Evolutionary conservation across 1,139 yeast genomes (phyloP).

Genomic region (Yamadazyma buinensis): DNA sequence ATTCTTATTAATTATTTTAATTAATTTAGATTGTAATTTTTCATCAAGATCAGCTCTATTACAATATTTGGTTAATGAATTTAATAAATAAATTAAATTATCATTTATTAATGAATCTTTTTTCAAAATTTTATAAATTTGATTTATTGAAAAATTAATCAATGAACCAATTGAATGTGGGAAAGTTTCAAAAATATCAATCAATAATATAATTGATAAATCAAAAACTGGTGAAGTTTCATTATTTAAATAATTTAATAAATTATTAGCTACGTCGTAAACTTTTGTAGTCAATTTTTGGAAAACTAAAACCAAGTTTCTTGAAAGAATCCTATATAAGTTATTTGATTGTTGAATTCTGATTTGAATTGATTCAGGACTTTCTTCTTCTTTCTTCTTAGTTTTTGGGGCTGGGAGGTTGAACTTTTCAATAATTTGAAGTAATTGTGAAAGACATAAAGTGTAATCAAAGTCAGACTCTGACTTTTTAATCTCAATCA

Average conservation of each 20-base stretch:
- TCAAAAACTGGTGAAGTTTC: constrained; percentile 19
- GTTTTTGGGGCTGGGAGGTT: constrained; percentile 10
- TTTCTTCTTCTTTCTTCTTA: constrained; percentile 13
- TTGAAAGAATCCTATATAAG: constrained; percentile 28
- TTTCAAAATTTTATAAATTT: constrained; percentile 39
- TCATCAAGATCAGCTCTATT: constrained; percentile 40
- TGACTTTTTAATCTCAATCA: constrained; percentile 11
- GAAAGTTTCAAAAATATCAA: constrained; percentile 36
- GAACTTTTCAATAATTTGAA: constrained; percentile 17
- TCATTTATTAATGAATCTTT: constrained; percentile 27
- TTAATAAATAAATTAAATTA: constrained; percentile 30
- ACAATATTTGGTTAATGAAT: constrained; percentile 34
- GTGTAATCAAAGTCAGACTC: constrained; percentile 15
- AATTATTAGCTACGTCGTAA: constrained; percentile 37
- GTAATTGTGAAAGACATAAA: constrained; percentile 15
- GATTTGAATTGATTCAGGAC: constrained; percentile 1
- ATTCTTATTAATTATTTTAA: constrained; percentile 30
- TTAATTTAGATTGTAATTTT: constrained; percentile 34
- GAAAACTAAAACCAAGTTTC: constrained; percentile 26
- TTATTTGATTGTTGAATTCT: constrained; percentile 17
- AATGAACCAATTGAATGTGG: constrained; percentile 39
- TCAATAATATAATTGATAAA: constrained; percentile 29
- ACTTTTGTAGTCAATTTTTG: constrained; percentile 32
- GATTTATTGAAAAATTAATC: constrained; percentile 31
- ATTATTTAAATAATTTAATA: constrained; percentile 26